phyloP scores from a whole-genome alignment of 108 stramenopile species.

The Aurantiochytrium sp. region DNA sequence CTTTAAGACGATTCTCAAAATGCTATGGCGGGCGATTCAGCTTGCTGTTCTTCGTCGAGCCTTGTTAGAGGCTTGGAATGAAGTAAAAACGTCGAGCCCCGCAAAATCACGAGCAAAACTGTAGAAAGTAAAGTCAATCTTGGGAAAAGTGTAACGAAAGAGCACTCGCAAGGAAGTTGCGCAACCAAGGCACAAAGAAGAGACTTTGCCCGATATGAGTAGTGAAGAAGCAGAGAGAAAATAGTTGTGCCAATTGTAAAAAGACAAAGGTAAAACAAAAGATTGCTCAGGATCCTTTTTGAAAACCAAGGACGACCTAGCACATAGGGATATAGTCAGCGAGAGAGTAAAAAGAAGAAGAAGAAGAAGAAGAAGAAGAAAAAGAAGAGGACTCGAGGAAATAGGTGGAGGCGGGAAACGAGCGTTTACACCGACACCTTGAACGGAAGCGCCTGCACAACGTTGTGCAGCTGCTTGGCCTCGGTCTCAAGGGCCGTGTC shows the following conservation, averaged over 20 bases:
- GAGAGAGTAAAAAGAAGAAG: neutral
- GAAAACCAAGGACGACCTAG: neutral
- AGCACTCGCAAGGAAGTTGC: neutral
- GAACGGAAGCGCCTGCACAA: neutral
- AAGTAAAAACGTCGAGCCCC: neutral
- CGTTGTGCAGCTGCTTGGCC: neutral
- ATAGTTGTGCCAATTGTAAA: neutral
- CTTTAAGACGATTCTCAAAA: neutral
- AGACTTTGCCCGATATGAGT: neutral
- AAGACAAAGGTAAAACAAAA: neutral
- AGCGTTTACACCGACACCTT: neutral
- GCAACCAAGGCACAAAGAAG: neutral
- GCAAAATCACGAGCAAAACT: neutral
- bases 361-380: too few species aligned
- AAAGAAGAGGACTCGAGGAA: neutral
- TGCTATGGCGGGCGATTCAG: neutral
- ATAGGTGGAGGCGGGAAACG: neutral
- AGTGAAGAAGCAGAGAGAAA: neutral
- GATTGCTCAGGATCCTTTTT: neutral
- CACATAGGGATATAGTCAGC: neutral
- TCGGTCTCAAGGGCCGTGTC: neutral
- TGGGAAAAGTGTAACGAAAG: neutral
- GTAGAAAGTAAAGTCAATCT: neutral
- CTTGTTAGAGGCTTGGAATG: neutral
- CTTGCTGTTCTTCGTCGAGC: neutral